Percentiles rank a stretch among this genome's conserved stretches.
These are phyloP conservation scores for Termitomyces titanicus DNA, from an alignment of 768 basidiomycete genomes.

Conservation along the genomic window DNA sequence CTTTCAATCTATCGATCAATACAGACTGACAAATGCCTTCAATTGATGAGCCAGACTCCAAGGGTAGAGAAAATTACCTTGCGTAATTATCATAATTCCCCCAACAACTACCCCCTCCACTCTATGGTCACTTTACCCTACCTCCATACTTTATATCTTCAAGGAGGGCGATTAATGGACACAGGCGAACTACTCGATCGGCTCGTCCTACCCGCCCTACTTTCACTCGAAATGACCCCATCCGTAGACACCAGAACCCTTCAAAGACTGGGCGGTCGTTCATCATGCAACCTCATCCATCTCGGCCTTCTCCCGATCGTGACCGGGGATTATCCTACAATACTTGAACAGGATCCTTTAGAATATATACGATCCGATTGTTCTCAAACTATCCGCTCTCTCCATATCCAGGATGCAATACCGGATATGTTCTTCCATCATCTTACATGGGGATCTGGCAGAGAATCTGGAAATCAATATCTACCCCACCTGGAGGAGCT, in stretches of 20 bases:
- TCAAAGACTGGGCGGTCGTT: neutral
- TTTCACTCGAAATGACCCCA: neutral
- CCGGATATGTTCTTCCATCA: neutral
- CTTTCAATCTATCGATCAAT: too few relatives aligned
- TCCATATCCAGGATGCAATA: too few relatives aligned
- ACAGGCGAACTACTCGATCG: neutral
- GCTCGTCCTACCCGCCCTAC: neutral
- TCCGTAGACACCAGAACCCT: neutral
- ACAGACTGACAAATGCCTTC: neutral
- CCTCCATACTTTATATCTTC: neutral
- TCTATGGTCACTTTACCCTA: neutral
- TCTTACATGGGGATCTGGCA: neutral
- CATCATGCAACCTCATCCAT: neutral
- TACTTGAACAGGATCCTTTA: too few relatives aligned
- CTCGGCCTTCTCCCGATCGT: too few relatives aligned
- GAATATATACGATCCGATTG: too few relatives aligned
- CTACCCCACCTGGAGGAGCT: neutral
- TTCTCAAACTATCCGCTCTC: too few relatives aligned
- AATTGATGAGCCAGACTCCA: neutral
- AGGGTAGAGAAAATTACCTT: neutral
- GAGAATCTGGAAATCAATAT: neutral
- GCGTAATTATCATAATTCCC: neutral
- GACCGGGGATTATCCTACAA: too few relatives aligned
- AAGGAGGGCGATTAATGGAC: neutral
- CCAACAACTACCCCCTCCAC: neutral